Base-by-base conservation (phyloP, 768 basidiomycete genomes). In the Plicaturopsis crispa region DNA sequence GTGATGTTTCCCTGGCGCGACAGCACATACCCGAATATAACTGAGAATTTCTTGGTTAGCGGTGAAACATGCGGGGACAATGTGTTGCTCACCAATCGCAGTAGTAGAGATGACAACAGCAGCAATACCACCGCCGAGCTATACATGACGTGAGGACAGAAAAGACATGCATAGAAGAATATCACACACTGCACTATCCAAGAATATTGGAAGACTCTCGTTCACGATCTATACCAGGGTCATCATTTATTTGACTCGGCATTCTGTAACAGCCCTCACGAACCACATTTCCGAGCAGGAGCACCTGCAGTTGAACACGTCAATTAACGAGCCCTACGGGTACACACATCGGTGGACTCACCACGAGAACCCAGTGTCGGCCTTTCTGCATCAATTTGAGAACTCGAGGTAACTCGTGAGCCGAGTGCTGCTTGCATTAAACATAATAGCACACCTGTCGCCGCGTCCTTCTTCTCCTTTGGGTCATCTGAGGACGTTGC, bases 351-450 rank as follows among this genome's bases (percentile, higher is more conserved):
- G 3, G 21, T 42, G 50, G 39, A 61, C 69, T 37, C 52, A 90
- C 92, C 36, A 96, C 93, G 6, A 98, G 73, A 10, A 97, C 90
- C 94, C 94, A 92, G 58, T 92, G 89, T 3, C 88, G 73, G 0
- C 87, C 84, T 46, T 67, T 73, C 24, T 65, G 57, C 70, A 81
- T 71, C 12, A 80, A 55, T 7, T 52, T 53, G 23, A 80, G 59
- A 14, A 80, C 79, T 28, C 26, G 26, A 8, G 10, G 14, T 28
- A 8, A 28, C 14, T 28, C 10, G 10, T 8, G 8, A 28, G 14
- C 10, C 14, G 26, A 28, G 10, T 28, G 26, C 8, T 28, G 14
- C 26, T 28, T 20, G 11, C 4, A 24, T 34, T 55, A 33, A 47
- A 45, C 6, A 28, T 14, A 8, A 28, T 28, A 28, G 14, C 56